Base-by-base conservation (phyloP, 495 filamentous ascomycete species). In the Copromyces sp. region DNA sequence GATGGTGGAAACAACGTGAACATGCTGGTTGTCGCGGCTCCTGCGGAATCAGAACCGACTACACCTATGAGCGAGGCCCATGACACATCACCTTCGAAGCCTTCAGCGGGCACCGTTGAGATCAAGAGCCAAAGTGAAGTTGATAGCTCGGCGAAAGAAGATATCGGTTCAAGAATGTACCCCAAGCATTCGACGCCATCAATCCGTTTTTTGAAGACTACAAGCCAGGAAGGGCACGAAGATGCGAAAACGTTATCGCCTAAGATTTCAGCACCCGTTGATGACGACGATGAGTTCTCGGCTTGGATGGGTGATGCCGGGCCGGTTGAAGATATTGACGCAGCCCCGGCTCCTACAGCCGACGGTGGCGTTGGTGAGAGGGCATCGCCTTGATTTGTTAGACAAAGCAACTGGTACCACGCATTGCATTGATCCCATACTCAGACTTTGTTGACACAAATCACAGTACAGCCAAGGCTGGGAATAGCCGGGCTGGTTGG, bases 21-120 rank as follows among this genome's bases (percentile, higher is more conserved):
- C 35, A 75, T 90, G 59, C 75, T 91, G 4, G 86, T 91, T 35
- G 88, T 91, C 9, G 86, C 84, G 42, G 89, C 89, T 4, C 89
- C 89, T 6, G 79, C 79, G 4, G 83, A 83, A 35, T 89, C 87
- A 8, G 86, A 89, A 77, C 88, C 88, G 7, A 85, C 85, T 20
- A 88, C 87, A 9, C 88, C 88, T 0, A 75, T 68, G 69, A 79
- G 68, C 40, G 73, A 17, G 61, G 76, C 72, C 20, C 72, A 71
- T 65, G 77, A 45, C 24, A 76, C 78, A 61, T 70, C 77, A 5
- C 83, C 83, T 69, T 73, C 82, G n/a, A 78, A 77, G 40, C 84
- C 84, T 2, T 85, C 82, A 78, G 83, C 82, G 2, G 84, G 85
- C 53, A 82, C 83, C 73, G 75, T 69, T 8, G 78, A 80, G n/a